Base-by-base conservation (phyloP, 1,284 basidiomycete genomes). In the Puccinia polysora region DNA sequence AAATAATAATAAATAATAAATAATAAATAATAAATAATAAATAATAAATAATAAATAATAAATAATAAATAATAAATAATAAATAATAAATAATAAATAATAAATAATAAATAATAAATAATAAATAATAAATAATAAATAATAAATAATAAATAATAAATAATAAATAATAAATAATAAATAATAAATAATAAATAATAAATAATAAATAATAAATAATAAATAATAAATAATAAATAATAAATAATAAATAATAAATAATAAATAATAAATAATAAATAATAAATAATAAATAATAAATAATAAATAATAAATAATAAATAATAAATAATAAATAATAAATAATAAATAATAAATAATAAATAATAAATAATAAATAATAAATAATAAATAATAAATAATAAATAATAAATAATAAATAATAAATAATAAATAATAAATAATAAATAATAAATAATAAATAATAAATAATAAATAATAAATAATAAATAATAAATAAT, bases 401-500 rank as follows among this genome's bases (percentile, higher is more conserved):
- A 45, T 45, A 45, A 45, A 10, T 10, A 45, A 45, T 45, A 45
- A 45, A 45, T 45, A 45, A 45, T 45, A 45, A 45, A 45, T 45
- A 45, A 45, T 45, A 45, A 45, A 10, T 10, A 45, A 45, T 45
- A 45, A 45, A 45, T 45, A 45, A 45, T 45, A 45, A 45, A 45
- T 45, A 45, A 45, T 45, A 45, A n/a, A n/a, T n/a, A 45, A 45
- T 45, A 45, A 45, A 45, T 45, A 45, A 45, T 45, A 45, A 45
- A 45, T 45, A 45, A 45, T 45, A 45, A 45, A 10, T 10, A 45
- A 45, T 45, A 45, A 45, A 45, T 45, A 45, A 45, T 45, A 45
- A 45, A 45, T 45, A 45, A 45, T 45, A 45, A 45, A 10, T 10
- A 45, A 45, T 45, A 45, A 45, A 45, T 45, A 45, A 45, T 45